phyloP scores from a whole-genome alignment of 352 stramenopile genomes.

The Phytophthora europaea region DNA sequence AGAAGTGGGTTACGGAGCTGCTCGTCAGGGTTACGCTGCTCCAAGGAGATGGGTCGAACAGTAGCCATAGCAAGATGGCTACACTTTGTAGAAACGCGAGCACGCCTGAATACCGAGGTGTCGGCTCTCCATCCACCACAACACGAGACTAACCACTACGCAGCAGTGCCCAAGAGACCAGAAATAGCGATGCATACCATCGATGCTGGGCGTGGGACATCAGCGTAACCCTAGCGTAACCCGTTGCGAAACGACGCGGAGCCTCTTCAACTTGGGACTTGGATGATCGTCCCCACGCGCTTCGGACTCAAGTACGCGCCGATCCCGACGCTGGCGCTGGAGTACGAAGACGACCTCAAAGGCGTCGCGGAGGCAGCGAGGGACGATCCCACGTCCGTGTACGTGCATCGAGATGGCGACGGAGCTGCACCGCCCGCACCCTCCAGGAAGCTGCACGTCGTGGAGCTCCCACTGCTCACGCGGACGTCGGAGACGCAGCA shows the following conservation, averaged over 20 bases:
- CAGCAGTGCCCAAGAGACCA: background rate
- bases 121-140: slow-evolving; percentile 4
- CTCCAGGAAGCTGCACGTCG: slow-evolving; percentile 68
- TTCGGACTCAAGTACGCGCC: slow-evolving; percentile 88
- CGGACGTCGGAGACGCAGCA: slow-evolving; percentile 50
- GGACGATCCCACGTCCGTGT: slow-evolving; percentile 55
- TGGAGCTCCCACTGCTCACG: slow-evolving; percentile 78
- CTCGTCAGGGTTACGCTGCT: slow-evolving; percentile 18
- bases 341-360: slow-evolving; percentile 79
- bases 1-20: slow-evolving; percentile 24
- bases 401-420: slow-evolving; percentile 54
- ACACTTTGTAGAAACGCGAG: slow-evolving; percentile 10
- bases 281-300: slow-evolving; percentile 82
- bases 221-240: slow-evolving; percentile 11
- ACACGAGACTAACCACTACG: no score
- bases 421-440: background rate
- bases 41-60: slow-evolving; percentile 21
- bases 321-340: slow-evolving; percentile 80
- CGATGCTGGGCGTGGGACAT: background rate
- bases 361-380: slow-evolving; percentile 43
- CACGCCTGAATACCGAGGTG: background rate
- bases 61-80: slow-evolving; percentile 29
- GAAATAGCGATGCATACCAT: slow-evolving; percentile 23
- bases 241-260: slow-evolving; percentile 36
- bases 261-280: slow-evolving; percentile 1